Percentiles rank a stretch among this genome's conserved stretches.
Evolutionary conservation across 768 basidiomycete genomes (phyloP).

Genomic region (Leccinellum albellum): DNA sequence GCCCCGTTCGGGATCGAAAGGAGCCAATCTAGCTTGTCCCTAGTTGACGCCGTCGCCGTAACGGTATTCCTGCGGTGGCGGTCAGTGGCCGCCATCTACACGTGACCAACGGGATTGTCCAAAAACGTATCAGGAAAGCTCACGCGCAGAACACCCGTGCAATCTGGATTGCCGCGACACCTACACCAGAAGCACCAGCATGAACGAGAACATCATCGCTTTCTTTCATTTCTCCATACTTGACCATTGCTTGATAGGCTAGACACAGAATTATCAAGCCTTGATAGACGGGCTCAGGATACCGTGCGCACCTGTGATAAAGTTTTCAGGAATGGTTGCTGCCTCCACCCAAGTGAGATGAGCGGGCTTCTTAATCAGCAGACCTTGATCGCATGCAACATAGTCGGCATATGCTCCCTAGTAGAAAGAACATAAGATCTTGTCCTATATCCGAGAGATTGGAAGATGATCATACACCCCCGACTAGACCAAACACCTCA

Average conservation of each 20-base stretch:
- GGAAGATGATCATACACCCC: conserved; percentile 53
- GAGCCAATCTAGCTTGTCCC: conserved; percentile 79
- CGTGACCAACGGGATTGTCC: background rate
- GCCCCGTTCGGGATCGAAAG: conserved; percentile 62
- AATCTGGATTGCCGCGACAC: conserved; percentile 83
- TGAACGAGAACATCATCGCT: conserved; percentile 82
- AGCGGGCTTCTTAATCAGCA: conserved; percentile 71
- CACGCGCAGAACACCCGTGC: conserved; percentile 73
- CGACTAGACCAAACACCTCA: conserved; percentile 75
- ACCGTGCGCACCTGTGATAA: conserved; percentile 65
- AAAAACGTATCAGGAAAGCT: conserved; percentile 29
- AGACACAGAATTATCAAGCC: conserved; percentile 5
- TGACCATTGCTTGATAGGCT: conserved; percentile 64
- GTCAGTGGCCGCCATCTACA: conserved; percentile 4
- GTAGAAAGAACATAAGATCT: background rate
- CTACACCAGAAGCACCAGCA: conserved; percentile 89
- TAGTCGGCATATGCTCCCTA: conserved; percentile 93
- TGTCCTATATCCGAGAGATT: background rate
- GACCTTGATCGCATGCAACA: conserved; percentile 59
- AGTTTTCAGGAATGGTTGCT: conserved; percentile 84
- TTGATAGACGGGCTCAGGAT: conserved; percentile 2
- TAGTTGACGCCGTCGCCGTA: conserved; percentile 81
- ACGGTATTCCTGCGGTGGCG: conserved; percentile 51
- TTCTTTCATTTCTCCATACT: conserved; percentile 63
- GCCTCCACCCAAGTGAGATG: conserved; percentile 80